Percentiles rank a stretch among this genome's conserved stretches.
These are phyloP conservation scores for Aegilops tauschii DNA, from an alignment of 176 grass and related monocot genomes.

Conservation along the genomic window DNA sequence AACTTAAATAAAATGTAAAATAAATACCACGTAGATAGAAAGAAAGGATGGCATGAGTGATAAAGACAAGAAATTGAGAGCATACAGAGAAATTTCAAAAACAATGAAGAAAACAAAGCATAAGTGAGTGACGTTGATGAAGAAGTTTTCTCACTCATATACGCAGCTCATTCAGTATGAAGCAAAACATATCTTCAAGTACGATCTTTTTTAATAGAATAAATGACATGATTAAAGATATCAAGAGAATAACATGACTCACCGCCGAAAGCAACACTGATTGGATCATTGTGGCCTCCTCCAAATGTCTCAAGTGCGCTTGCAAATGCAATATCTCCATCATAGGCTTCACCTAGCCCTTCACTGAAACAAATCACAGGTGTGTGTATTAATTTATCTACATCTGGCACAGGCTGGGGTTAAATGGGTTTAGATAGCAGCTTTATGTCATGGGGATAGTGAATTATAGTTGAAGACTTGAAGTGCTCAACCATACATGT, in stretches of 20 bases:
- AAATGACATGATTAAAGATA: slow-evolving; percentile 9
- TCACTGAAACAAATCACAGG: slow-evolving; percentile 56
- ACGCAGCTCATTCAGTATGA: slow-evolving; percentile 20
- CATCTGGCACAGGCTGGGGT: background rate
- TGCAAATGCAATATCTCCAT: slow-evolving; percentile 98
- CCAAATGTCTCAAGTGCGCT: slow-evolving; percentile 93
- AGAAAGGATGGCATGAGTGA: background rate
- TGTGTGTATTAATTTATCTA: slow-evolving; percentile 17
- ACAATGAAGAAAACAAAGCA: background rate
- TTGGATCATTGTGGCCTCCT: slow-evolving; percentile 95
- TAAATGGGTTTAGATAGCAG: slow-evolving; percentile 3
- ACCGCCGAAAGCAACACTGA: slow-evolving; percentile 98
- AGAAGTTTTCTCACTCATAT: background rate
- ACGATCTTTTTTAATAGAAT: background rate
- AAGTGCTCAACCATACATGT: background rate
- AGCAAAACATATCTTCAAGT: slow-evolving; percentile 23
- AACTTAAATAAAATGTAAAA: background rate
- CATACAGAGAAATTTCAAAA: background rate
- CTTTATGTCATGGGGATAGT: background rate
- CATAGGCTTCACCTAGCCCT: slow-evolving; percentile 83
- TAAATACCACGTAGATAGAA: background rate
- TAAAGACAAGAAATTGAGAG: background rate
- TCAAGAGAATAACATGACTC: slow-evolving; percentile 32
- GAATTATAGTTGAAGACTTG: slow-evolving; percentile 9
- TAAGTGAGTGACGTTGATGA: background rate